Evolutionary conservation across 148 eudicot genomes (phyloP).

Genomic region (Arbutus unedo): DNA sequence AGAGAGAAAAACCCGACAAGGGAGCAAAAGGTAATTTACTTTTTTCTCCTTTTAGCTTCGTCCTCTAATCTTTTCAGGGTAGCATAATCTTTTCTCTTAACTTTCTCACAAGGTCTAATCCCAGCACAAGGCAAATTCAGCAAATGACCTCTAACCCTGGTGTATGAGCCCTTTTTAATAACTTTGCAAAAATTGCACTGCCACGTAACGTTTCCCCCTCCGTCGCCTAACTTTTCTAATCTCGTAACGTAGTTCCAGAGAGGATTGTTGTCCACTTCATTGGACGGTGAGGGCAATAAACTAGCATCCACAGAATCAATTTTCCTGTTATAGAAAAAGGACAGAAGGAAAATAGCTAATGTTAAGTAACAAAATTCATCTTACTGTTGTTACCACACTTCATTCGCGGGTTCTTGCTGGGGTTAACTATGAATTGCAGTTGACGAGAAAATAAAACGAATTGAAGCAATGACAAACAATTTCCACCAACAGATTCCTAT

Average conservation of each 20-base stretch:
- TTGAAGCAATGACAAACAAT: neutral
- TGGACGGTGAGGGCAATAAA: neutral
- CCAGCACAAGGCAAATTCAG: neutral
- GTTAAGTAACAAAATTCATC: neutral
- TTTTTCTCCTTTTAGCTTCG: neutral
- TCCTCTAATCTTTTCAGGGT: neutral
- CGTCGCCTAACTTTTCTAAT: neutral
- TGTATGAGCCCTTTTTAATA: neutral
- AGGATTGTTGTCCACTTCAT: neutral
- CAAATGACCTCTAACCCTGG: neutral
- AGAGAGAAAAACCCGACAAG: neutral
- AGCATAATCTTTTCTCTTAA: neutral
- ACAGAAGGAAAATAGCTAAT: neutral
- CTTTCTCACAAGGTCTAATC: neutral
- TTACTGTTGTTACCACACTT: neutral
- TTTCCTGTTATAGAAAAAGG: neutral
- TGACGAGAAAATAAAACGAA: neutral
- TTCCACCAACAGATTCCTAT: neutral
- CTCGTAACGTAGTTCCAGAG: neutral
- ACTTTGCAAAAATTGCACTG: neutral
- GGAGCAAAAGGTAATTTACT: neutral
- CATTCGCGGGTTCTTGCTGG: neutral
- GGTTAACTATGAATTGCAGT: neutral
- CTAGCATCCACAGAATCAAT: neutral
- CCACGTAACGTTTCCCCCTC: conserved; percentile 4